Evolutionary conservation across 148 eudicot species (phyloP), one percentile per base, ranked within the genome.

Genomic region (Talinum fruticosum): DNA sequence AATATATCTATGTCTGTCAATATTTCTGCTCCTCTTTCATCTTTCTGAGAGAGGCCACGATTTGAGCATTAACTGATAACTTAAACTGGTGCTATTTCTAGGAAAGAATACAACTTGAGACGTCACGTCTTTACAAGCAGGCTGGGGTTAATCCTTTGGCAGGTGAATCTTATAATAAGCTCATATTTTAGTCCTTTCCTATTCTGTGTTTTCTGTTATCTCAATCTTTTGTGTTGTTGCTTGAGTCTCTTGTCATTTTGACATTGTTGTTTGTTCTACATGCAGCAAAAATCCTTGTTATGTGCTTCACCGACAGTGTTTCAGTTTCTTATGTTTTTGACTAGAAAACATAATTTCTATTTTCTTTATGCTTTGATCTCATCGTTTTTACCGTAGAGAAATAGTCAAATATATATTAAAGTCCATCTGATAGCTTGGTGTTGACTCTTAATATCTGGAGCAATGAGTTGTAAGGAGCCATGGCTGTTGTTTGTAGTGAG

Each of bases 71-170:
- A 28, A 34, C 32, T 54, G 69, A 73, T 69, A 36, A 28, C 66
- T 70, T n/a, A 62, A 8, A 26, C 76, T 66, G 51, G 59, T 75
- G 70, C 80, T 4, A 78, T 73, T 75, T 33, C 75, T 74, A 93
- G 99, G 97, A 96, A 88, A 88, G 97, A 76, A 90, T 96, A 85
- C 97, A 93, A 85, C 96, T 92, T 19, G 97, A 92, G 86, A 92
- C 97, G 78, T 84, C 96, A 62, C 96, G 97, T 30, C 87, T 96
- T 53, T 96, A 93, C 87, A 88, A 45, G 80, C 97, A 96, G 81
- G 99, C 99, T 41, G 97, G 93, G 77, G 97, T 96, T 59, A 96
- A 96, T 87, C 99, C 99, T 79, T 86, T 93, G 83, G 99, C 99
- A 87, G 99, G 99, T 93, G 75, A 73, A 18, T 69, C 68, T 73